Evolutionary conservation across 2,329 filamentous ascomycete species (phyloP).

Genomic region (Cyphellophora attinorum): DNA sequence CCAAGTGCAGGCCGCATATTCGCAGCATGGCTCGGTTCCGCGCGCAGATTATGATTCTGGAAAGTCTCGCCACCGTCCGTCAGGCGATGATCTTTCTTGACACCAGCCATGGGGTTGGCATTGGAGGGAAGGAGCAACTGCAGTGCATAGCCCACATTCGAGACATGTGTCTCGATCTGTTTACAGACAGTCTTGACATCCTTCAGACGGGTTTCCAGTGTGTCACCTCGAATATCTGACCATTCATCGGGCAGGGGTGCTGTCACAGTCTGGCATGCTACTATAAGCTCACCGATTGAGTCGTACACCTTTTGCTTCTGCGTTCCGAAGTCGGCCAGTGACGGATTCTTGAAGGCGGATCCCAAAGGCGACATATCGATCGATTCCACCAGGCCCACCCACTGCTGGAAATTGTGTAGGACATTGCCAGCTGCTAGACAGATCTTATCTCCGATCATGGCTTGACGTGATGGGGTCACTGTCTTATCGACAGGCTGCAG

Average conservation of each 20-base stretch:
- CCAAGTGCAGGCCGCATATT: slow-evolving; percentile 26
- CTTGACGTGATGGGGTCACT: slow-evolving; percentile 67
- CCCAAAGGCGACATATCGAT: slow-evolving; percentile 76
- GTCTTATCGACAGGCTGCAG: slow-evolving; percentile 71
- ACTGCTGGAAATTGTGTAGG: slow-evolving; percentile 79
- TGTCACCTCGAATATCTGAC: slow-evolving; percentile 83
- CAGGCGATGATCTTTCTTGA: slow-evolving; percentile 40
- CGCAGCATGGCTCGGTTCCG: slow-evolving; percentile 22
- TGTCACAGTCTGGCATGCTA: slow-evolving; percentile 84
- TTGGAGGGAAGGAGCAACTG: slow-evolving; percentile 59
- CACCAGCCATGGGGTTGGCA: slow-evolving; percentile 47
- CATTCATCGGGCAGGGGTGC: slow-evolving; percentile 90
- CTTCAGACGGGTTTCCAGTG: slow-evolving; percentile 75
- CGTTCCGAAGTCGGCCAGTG: slow-evolving; percentile 74
- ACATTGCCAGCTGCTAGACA: slow-evolving; percentile 71
- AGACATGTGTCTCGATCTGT: slow-evolving; percentile 76
- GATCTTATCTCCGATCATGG: slow-evolving; percentile 70
- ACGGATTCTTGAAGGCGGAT: slow-evolving; percentile 70
- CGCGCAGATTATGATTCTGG: slow-evolving; percentile 47
- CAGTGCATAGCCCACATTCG: slow-evolving; percentile 78
- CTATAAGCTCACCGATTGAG: slow-evolving; percentile 76
- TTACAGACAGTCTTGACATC: slow-evolving; percentile 68
- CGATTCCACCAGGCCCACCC: slow-evolving; percentile 82
- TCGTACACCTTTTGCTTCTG: slow-evolving; percentile 95
- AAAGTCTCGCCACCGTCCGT: slow-evolving; percentile 32